Percentiles rank a stretch among this genome's conserved stretches.
Conservation (phyloP, 352 stramenopile species). For the Phytophthora niederhauseri region DNA sequence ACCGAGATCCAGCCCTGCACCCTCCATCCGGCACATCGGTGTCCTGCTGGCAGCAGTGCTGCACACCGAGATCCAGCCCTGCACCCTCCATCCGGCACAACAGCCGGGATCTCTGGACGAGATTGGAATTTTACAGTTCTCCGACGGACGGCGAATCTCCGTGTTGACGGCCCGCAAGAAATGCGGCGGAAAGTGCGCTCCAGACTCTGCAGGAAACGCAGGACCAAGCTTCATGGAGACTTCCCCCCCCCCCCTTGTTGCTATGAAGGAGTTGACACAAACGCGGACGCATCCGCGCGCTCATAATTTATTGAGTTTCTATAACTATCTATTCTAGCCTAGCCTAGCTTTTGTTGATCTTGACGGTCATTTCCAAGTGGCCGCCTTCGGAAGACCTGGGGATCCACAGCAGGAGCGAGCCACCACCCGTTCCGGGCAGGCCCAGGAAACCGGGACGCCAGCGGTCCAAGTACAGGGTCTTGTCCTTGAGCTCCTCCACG, state of each 20-base stretch:
- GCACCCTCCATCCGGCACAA: no score
- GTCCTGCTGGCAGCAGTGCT: no score
- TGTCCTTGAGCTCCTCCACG: constrained; percentile 46
- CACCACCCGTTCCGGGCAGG: constrained; percentile 44
- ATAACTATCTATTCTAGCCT: constrained; percentile 33
- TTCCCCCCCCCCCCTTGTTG: not conserved
- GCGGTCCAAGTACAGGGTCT: constrained; percentile 70
- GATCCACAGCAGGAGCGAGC: constrained; percentile 62
- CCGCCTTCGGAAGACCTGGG: constrained; percentile 43
- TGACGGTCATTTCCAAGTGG: constrained; percentile 48
- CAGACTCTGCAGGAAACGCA: not conserved
- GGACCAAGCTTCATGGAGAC: not conserved
- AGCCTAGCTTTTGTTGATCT: constrained; percentile 56
- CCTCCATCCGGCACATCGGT: not conserved
- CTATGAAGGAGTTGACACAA: not conserved
- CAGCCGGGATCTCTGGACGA: not conserved
- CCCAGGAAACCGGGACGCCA: constrained; percentile 58
- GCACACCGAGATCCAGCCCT: no score
- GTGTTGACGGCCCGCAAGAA: not conserved
- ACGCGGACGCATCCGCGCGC: constrained; percentile 7
- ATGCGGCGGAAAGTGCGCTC: not conserved
- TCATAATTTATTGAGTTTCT: constrained; percentile 37
- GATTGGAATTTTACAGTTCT: not conserved
- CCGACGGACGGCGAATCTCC: not conserved
- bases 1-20: not conserved